Conservation (phyloP, 495 filamentous ascomycete genomes). For the Penicillium manginii region DNA sequence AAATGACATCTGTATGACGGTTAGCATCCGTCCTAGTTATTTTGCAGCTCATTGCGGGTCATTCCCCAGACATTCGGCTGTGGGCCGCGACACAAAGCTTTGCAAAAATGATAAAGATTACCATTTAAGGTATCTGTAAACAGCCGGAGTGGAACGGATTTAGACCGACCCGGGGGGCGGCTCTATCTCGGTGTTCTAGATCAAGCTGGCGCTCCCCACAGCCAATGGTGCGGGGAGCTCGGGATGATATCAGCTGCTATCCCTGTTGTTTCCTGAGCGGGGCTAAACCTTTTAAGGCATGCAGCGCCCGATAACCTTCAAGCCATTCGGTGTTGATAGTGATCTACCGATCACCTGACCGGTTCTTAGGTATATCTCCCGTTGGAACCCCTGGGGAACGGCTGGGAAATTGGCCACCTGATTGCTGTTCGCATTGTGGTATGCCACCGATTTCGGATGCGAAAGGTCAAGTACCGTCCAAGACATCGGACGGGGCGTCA, state of each 20-base stretch:
- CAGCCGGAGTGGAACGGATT: slow-evolving; percentile 12
- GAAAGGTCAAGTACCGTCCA: slow-evolving; percentile 4
- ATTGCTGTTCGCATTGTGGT: slow-evolving; percentile 8
- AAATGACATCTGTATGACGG: neutral
- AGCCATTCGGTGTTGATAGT: slow-evolving; percentile 25
- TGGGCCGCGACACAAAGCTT: neutral
- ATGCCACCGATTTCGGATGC: neutral
- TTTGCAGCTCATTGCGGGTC: neutral
- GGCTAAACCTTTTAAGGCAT: neutral
- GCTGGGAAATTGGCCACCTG: slow-evolving; percentile 21
- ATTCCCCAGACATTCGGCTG: slow-evolving; percentile 4
- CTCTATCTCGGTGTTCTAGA: slow-evolving; percentile 15
- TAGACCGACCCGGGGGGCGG: slow-evolving; percentile 13
- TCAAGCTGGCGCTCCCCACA: neutral
- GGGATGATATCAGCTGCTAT: slow-evolving; percentile 4
- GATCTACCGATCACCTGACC: slow-evolving; percentile 31
- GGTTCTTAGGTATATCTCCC: slow-evolving; percentile 27
- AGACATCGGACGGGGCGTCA: slow-evolving; percentile 2
- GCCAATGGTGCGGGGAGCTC: slow-evolving; percentile 1
- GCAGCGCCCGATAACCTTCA: slow-evolving; percentile 20
- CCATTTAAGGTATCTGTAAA: slow-evolving; percentile 11
- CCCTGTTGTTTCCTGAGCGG: neutral
- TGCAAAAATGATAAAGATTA: slow-evolving; percentile 3
- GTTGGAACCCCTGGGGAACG: slow-evolving; percentile 4
- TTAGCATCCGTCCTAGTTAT: neutral